Evolutionary conservation across 305 asterid species (phyloP), one percentile per base, ranked within the genome.

Genomic region (Petunia hybrid): DNA sequence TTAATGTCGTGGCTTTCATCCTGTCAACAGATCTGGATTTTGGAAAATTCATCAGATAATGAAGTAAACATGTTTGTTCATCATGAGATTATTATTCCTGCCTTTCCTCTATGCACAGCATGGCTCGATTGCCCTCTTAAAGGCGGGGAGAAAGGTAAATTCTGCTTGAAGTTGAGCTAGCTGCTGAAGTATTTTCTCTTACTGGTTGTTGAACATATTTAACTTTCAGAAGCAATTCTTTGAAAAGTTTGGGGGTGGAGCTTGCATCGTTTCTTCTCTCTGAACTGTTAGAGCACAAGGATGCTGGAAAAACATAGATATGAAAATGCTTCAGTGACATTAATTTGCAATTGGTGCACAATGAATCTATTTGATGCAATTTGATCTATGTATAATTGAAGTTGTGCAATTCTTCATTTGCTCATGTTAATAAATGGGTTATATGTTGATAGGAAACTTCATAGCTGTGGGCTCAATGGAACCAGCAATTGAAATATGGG

Each of bases 401-500:
- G 53, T 45, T 56, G 42, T 56, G 14, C 64, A 62, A 36, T 53
- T 69, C 0, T 51, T 70, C 10, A 1, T 38, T 38, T 82, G 14
- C 5, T 8, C 77, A 41, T 81, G 81, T 86, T 40, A 68, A 45
- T 71, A 80, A 12, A 56, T 60, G n/a, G 41, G 63, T 84, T 80
- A 48, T 73, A 81, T 82, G 67, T 76, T 81, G 68, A 68, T 79
- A 92, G 98, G 99, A 60, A 95, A 95, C 88, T 94, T 94, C 83
- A 71, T 95, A 35, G 98, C 93, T 82, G 96, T 95, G 68, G 99
- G 98, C 75, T 91, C 97, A 63, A 92, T 94, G 98, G 97, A 94
- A 45, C 99, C 99, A n/a, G 82, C 94, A 62, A 95, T 95, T 59
- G 97, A 95, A 85, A 94, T 95, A 86, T 95, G 98, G 98, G 98